Evolutionary conservation across 495 filamentous ascomycete genomes (phyloP).

Genomic region (Rusavskia elegans): DNA sequence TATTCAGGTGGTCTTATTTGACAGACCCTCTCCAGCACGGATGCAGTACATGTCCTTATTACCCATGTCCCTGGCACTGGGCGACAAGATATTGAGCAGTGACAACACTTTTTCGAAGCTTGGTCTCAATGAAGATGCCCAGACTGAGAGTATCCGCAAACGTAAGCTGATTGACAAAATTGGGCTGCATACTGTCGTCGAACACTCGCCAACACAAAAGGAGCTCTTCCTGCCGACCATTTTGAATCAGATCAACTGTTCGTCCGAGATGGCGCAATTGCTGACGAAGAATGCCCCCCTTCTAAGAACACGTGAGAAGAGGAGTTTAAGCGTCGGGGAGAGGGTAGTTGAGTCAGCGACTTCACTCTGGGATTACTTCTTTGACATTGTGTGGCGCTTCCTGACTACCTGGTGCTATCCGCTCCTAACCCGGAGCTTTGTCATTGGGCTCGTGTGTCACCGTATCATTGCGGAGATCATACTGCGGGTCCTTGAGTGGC

Average conservation of each 20-base stretch:
- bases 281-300: conserved; percentile 77
- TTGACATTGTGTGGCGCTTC: conserved; percentile 53
- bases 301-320: conserved; percentile 61
- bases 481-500: conserved; percentile 73
- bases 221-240: conserved; percentile 67
- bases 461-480: conserved; percentile 68
- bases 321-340: conserved; percentile 84
- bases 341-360: conserved; percentile 87
- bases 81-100: conserved; percentile 40
- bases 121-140: conserved; percentile 27
- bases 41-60: conserved; percentile 96
- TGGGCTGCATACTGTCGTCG: conserved; percentile 69
- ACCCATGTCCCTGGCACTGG: conserved; percentile 77
- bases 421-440: conserved; percentile 52
- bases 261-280: conserved; percentile 69
- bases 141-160: conserved; percentile 42
- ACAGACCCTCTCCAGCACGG: conserved; percentile 64
- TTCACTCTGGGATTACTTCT: conserved; percentile 58
- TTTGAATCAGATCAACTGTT: conserved; percentile 92
- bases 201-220: conserved; percentile 60
- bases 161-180: conserved; percentile 69
- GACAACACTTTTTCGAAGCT: conserved; percentile 16
- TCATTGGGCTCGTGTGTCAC: conserved; percentile 65
- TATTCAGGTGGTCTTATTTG: conserved; percentile 78
- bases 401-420: conserved; percentile 67